A percentile compares a stretch with the other conserved stretches of the same genome.
These are phyloP conservation scores for Boletus eberwhitei DNA, from an alignment of 768 basidiomycete genomes.

Conservation along the genomic window DNA sequence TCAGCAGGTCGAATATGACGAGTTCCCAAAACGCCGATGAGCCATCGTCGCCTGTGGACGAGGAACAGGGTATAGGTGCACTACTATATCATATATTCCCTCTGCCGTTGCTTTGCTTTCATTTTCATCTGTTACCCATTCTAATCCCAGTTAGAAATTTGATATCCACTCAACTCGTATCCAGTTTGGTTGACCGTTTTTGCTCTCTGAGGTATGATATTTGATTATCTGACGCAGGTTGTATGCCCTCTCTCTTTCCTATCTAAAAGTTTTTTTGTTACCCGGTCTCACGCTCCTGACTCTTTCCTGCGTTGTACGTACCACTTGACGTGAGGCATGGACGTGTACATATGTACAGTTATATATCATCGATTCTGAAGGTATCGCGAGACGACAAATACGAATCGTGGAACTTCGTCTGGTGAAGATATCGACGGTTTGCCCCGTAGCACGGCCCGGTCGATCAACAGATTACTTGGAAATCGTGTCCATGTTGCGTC, in stretches of 20 bases:
- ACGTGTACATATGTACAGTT: neutral
- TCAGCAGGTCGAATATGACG: constrained; percentile 52
- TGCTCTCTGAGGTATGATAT: constrained; percentile 9
- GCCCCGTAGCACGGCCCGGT: too few relatives aligned
- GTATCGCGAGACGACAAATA: neutral
- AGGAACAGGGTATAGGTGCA: neutral
- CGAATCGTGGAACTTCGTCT: too few relatives aligned
- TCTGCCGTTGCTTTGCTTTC: neutral
- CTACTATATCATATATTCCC: neutral
- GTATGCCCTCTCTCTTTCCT: neutral
- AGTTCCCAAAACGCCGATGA: constrained; percentile 18
- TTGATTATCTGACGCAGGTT: neutral
- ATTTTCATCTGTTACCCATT: neutral
- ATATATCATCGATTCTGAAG: neutral
- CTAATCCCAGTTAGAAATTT: neutral
- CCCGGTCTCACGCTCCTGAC: neutral
- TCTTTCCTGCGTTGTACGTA: neutral
- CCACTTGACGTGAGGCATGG: neutral
- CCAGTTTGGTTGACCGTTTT: too few relatives aligned
- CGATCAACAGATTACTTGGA: too few relatives aligned
- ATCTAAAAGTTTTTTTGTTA: neutral
- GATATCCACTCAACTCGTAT: neutral
- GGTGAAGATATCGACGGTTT: too few relatives aligned
- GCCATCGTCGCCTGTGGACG: neutral
- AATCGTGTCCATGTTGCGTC: too few relatives aligned